These are phyloP conservation scores for Gracilaria domingensis DNA, from an alignment of 23 red algal species.

Conservation along the genomic window DNA sequence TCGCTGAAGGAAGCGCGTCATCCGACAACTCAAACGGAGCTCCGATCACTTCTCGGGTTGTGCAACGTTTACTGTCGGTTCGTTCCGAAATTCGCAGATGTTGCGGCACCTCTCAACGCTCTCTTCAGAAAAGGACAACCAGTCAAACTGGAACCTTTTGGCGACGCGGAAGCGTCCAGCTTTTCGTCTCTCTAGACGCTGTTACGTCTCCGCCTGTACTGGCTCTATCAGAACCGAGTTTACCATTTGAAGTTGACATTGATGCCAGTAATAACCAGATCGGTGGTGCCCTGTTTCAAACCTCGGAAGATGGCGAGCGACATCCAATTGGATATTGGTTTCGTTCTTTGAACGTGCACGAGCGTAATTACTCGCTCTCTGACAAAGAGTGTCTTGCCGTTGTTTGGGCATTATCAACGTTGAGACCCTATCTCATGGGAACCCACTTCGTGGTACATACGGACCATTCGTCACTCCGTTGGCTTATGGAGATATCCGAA, in stretches of 20 bases:
- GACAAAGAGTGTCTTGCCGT: conserved; percentile 31
- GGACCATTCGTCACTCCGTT: conserved; percentile 27
- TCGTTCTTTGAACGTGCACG: not conserved
- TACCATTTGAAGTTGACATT: no score
- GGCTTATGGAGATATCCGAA: not conserved
- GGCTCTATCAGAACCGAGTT: no score
- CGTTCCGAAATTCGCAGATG: conserved; percentile 28
- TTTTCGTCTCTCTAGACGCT: not conserved
- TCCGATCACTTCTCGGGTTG: conserved; percentile 6
- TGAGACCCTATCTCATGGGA: conserved; percentile 18
- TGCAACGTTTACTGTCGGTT: not conserved
- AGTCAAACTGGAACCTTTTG: not conserved
- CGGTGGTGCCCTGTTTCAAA: conserved; percentile 1
- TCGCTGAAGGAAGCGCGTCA: not conserved
- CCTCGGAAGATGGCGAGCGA: not conserved
- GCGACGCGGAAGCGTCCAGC: not conserved
- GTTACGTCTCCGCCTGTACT: not conserved
- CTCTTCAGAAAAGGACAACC: not conserved
- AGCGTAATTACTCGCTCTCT: conserved; percentile 8
- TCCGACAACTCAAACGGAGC: conserved; percentile 17
- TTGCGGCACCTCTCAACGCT: conserved; percentile 12
- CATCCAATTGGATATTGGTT: conserved; percentile 28
- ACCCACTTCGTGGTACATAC: not conserved
- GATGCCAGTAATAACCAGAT: not conserved
- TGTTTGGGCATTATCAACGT: conserved; percentile 29